Evolutionary conservation across 1,284 basidiomycete species (phyloP).

Genomic region (Rhodotorula sp.): DNA sequence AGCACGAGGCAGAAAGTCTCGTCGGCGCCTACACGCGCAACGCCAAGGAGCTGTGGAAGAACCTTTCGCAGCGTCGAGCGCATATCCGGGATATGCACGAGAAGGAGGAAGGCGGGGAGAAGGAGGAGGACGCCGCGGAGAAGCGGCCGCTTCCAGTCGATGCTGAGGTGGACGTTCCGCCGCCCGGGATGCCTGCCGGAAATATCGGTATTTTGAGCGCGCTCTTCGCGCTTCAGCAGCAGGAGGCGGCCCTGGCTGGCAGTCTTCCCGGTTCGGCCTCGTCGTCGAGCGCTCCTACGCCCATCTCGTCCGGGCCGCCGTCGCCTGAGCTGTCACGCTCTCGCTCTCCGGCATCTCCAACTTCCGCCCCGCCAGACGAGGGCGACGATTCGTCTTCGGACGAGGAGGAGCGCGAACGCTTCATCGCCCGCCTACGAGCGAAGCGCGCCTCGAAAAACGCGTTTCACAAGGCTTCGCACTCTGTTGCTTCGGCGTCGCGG

Average conservation of each 20-base stretch:
- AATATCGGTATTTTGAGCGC: slow-evolving; percentile 39
- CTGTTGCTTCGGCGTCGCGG: slow-evolving; percentile 8
- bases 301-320: neutral
- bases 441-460: slow-evolving; percentile 27
- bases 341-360: neutral
- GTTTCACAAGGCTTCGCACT: slow-evolving; percentile 9
- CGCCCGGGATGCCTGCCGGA: neutral
- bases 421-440: slow-evolving; percentile 34
- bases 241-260: slow-evolving; percentile 11
- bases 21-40: slow-evolving; percentile 46
- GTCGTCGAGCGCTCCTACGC: slow-evolving; percentile 11
- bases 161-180: neutral
- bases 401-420: slow-evolving; percentile 42
- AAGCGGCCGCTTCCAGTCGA: neutral
- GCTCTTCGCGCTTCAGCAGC: slow-evolving; percentile 37
- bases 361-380: neutral
- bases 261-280: slow-evolving; percentile 2
- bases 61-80: slow-evolving; percentile 1
- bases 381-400: slow-evolving; percentile 34
- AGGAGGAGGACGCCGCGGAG: neutral
- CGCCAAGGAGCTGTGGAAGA: slow-evolving; percentile 19
- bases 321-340: neutral
- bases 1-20: slow-evolving; percentile 8
- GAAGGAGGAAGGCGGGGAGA: slow-evolving; percentile 5
- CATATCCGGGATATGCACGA: neutral